Conservation (phyloP, 106 monocot species). For the Alisma plantagoaquatica region DNA sequence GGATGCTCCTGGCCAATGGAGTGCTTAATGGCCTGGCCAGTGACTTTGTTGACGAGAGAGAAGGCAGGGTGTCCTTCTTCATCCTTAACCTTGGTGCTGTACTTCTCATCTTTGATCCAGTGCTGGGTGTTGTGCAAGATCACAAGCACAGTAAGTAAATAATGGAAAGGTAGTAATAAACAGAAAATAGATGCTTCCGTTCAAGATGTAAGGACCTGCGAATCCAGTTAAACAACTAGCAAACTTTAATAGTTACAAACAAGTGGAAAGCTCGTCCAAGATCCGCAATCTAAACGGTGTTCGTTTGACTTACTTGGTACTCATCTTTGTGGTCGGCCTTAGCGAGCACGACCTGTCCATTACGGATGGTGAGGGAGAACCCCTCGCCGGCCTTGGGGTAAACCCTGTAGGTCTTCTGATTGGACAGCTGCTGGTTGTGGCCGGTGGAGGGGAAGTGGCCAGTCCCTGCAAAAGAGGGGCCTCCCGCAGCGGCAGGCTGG, state of each 20-base stretch:
- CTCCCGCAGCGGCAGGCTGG: no score
- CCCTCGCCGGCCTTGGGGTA: constrained; percentile 31
- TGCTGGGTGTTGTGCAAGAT: no score
- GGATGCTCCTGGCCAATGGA: constrained; percentile 37
- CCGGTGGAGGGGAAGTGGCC: not conserved
- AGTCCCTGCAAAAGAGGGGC: no score
- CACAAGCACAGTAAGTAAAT: not conserved
- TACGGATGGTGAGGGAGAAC: constrained; percentile 33
- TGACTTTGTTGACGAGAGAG: constrained; percentile 54
- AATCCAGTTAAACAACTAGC: not conserved
- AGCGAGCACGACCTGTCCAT: constrained; percentile 35
- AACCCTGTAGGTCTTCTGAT: constrained; percentile 22
- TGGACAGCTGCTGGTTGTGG: no score
- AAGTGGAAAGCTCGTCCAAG: no score
- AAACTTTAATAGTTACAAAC: not conserved
- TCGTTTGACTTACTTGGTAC: constrained; percentile 24
- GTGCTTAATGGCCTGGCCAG: constrained; percentile 52
- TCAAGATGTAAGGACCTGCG: not conserved
- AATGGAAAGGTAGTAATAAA: not conserved
- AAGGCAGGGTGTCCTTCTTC: constrained; percentile 57
- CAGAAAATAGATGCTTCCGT: not conserved
- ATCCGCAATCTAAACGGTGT: no score
- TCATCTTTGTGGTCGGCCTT: constrained; percentile 24
- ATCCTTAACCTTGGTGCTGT: constrained; percentile 50
- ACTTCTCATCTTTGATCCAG: constrained; percentile 66